Evolutionary conservation across 2,329 filamentous ascomycete genomes (phyloP).

Genomic region (Penicillium rolfsii): DNA sequence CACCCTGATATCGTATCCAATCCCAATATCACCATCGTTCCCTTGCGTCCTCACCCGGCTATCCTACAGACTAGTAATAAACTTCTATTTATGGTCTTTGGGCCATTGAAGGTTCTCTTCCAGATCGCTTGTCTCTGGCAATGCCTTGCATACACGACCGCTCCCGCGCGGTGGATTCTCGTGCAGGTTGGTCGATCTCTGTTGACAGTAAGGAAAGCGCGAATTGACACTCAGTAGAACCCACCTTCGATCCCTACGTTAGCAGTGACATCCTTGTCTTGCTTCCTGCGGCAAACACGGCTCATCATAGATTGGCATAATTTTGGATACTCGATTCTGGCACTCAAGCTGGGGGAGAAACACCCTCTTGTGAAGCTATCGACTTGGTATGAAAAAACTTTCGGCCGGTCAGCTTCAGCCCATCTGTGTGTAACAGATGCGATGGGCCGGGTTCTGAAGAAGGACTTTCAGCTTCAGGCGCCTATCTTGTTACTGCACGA

Average conservation of each 20-base stretch:
- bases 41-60: constrained; percentile 69
- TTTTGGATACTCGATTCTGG: constrained; percentile 93
- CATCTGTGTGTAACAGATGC: constrained; percentile 89
- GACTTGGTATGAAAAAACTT: constrained; percentile 72
- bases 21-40: constrained; percentile 69
- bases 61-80: constrained; percentile 68
- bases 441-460: constrained; percentile 75
- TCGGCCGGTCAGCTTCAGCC: constrained; percentile 69
- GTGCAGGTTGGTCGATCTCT: constrained; percentile 62
- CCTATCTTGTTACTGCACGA: constrained; percentile 79
- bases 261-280: constrained; percentile 71
- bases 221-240: constrained; percentile 60
- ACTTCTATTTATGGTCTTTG: constrained; percentile 75
- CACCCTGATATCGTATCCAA: constrained; percentile 76
- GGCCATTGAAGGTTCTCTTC: constrained; percentile 82
- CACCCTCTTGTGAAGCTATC: constrained; percentile 81
- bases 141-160: constrained; percentile 72
- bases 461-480: constrained; percentile 66
- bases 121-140: constrained; percentile 74
- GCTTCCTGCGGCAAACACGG: constrained; percentile 75
- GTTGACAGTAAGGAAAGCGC: not conserved
- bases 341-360: constrained; percentile 61
- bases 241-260: constrained; percentile 94
- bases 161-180: constrained; percentile 80
- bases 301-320: constrained; percentile 98